Base-by-base conservation (phyloP, 805 yeast species). In the Komagataella populi region DNA sequence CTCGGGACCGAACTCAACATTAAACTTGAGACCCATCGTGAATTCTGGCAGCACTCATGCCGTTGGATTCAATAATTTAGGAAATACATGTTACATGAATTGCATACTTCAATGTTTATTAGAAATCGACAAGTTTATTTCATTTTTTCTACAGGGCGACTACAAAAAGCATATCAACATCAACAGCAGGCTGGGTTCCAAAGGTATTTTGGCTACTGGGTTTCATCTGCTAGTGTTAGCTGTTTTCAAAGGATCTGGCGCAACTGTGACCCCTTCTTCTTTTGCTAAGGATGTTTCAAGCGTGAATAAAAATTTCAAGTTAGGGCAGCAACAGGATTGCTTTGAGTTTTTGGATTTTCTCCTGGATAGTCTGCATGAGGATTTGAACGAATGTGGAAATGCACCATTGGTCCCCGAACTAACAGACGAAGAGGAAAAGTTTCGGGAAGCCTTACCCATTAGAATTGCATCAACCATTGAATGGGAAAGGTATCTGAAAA, bases 21-120 rank as follows among this genome's bases (percentile, higher is more conserved):
- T 18, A 3, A 14, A 14, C n/a, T 10, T 20, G 23, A 23, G 10
- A 14, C 7, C 47, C 12, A 18, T 23, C 14, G 10, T 17, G 12
- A 45, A 18, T 4, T 10, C 22, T 45, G 49, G 65, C 23, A 66
- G 70, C 52, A 74, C 81, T 50, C 70, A 80, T 17, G 80, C 89
- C 0, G 97, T 30, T 10, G 39, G 98, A 0, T 70, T 90, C 5
- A 70, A 73, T 12, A 90, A 90, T 62, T 69, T 90, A 55, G 96
- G 96, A 2, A 91, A 91, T 60, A 85, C 96, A 0, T 90, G 97
- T 64, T 90, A 90, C 65, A 84, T 90, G 89, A 90, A 90, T 66
- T 84, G 96, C 57, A 74, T 85, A 3, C 65, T 90, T n/a, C 98
- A 90, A 66, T 87, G 96, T 63, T 63, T 91, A 43, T 73, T 83